A percentile compares a stretch with the other conserved stretches of the same genome.
Conservation (phyloP, 768 basidiomycete genomes). For the Trametes gibbosa region DNA sequence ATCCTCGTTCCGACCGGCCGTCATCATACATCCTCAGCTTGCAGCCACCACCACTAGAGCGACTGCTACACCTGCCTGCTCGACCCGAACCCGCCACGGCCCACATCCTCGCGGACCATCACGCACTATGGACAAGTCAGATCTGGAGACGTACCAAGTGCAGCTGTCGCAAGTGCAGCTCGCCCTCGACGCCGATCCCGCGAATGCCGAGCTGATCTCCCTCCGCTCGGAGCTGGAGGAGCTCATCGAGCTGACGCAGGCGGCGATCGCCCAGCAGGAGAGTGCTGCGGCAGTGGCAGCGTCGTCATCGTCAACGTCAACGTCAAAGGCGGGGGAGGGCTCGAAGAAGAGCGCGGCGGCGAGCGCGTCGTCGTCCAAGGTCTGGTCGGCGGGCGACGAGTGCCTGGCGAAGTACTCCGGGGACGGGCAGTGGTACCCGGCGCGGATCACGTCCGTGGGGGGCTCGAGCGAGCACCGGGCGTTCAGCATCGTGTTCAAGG, state of each 20-base stretch:
- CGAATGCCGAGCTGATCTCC: conserved; percentile 67
- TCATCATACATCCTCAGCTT: neutral
- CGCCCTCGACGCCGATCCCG: conserved; percentile 72
- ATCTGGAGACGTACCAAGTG: conserved; percentile 87
- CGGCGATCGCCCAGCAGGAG: conserved; percentile 66
- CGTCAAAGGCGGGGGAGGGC: conserved; percentile 51
- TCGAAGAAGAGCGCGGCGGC: conserved; percentile 47
- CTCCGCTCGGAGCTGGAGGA: conserved; percentile 77
- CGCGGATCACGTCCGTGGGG: conserved; percentile 80
- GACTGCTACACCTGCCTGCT: neutral
- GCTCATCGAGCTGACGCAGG: conserved; percentile 78
- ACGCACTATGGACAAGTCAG: conserved; percentile 52
- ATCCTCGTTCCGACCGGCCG: neutral
- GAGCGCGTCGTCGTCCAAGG: conserved; percentile 44
- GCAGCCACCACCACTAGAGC: no score
- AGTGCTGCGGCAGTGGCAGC: no score
- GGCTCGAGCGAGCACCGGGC: conserved; percentile 80
- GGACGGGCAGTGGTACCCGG: conserved; percentile 86
- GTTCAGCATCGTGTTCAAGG: conserved; percentile 89
- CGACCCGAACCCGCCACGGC: neutral
- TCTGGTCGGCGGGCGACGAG: conserved; percentile 82
- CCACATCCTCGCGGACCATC: neutral
- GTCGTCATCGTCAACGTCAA: no score
- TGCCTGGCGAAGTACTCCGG: conserved; percentile 83
- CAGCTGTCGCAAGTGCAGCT: conserved; percentile 87